Percentiles rank a stretch among this genome's conserved stretches.
Evolutionary conservation across 2,329 filamentous ascomycete species (phyloP).

Genomic region (Botrytis fragariae): DNA sequence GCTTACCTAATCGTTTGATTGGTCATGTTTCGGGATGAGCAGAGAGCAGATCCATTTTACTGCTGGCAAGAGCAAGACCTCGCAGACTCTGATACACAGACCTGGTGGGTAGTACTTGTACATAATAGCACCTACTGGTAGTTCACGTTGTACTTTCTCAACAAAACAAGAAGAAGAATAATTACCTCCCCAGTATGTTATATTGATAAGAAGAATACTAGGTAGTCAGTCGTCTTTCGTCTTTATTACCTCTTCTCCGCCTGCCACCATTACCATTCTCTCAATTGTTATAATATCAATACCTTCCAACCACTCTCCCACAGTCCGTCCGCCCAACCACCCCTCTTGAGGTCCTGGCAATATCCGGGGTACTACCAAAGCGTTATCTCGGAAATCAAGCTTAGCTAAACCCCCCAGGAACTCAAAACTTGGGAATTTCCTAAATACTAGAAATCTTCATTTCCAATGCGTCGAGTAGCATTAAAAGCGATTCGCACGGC

Average conservation of each 20-base stretch:
- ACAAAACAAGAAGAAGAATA: background rate
- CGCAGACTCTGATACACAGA: background rate
- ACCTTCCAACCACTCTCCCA: background rate
- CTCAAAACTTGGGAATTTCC: background rate
- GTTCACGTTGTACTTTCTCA: background rate
- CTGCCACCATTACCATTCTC: background rate
- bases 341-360: slow-evolving; percentile 10
- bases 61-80: background rate
- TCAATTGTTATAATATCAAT: background rate
- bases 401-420: slow-evolving; percentile 18
- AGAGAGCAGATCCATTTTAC: background rate
- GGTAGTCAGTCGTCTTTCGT: no score
- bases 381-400: slow-evolving; percentile 12
- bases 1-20: background rate
- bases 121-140: no score
- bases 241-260: background rate
- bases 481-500: slow-evolving; percentile 66
- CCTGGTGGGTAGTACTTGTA: no score
- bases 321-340: background rate
- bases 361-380: slow-evolving; percentile 18
- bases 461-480: slow-evolving; percentile 71
- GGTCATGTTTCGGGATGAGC: background rate
- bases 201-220: background rate
- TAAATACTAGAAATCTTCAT: slow-evolving; percentile 13
- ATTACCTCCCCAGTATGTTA: background rate